These are phyloP conservation scores for Dendrobium chrysotoxum DNA, from an alignment of 106 monocot species.

Conservation along the genomic window DNA sequence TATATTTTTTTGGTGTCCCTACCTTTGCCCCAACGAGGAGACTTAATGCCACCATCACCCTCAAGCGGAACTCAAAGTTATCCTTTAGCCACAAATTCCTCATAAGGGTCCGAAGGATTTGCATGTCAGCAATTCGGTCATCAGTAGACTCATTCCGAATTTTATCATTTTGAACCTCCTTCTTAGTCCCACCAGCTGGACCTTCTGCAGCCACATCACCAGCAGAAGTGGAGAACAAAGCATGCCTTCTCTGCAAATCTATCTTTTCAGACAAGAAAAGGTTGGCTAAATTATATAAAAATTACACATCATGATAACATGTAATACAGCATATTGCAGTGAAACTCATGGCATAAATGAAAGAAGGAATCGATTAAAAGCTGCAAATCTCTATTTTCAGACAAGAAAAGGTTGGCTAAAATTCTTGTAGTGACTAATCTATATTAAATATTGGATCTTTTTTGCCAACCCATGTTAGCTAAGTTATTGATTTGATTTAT, in stretches of 20 bases:
- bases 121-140: constrained; percentile 57
- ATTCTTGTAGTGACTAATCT: no score
- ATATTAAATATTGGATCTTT: no score
- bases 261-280: constrained; percentile 18
- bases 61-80: constrained; percentile 67
- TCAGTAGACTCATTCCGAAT: constrained; percentile 35
- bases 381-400: constrained; percentile 30
- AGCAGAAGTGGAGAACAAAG: constrained; percentile 65
- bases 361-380: neutral
- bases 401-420: neutral
- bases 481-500: no score
- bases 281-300: neutral
- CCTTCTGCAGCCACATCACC: constrained; percentile 16
- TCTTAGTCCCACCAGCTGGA: constrained; percentile 23
- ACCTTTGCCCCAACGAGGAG: constrained; percentile 96
- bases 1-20: neutral
- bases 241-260: constrained; percentile 32
- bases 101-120: constrained; percentile 54
- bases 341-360: neutral
- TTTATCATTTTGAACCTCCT: constrained; percentile 29
- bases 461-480: no score
- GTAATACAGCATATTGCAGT: neutral
- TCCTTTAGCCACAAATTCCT: constrained; percentile 85
- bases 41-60: constrained; percentile 56
- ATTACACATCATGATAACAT: neutral